Evolutionary conservation across 805 yeast species (phyloP), one percentile per base, ranked within the genome.

Genomic region (Zygotorulaspora chibaensis): DNA sequence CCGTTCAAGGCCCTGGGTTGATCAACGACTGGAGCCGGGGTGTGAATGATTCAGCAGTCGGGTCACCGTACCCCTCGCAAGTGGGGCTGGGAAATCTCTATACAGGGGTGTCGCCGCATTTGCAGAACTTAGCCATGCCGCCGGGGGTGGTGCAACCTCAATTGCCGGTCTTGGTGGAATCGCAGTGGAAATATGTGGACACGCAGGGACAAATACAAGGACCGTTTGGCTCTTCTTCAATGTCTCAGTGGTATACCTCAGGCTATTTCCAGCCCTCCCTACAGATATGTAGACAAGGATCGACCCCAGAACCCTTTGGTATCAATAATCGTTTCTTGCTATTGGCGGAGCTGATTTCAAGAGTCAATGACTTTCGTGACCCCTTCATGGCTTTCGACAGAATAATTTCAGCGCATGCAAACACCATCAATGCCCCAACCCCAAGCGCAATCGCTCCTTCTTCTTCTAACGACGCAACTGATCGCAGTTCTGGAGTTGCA

Each of bases 171-270:
- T 67, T 74, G 3, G 67, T 63, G 33, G 65, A 69, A 43, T 74
- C 84, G 45, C 71, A 73, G 41, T 88, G 96, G 96, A 69, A 71
- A 44, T 88, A 88, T 63, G 68, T 82, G 42, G 96, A 88, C 62
- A 77, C 85, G 0, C 67, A 73, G 42, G 87, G 85, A 9, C 72
- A 68, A 40, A 78, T 80, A 45, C 95, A 87, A 63, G 96, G 96
- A n/a, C 96, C 96, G 2, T 88, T 87, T 66, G 73, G 74, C 33
- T 85, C 91, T 2, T 62, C 66, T 29, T 67, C 77, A 65, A 88
- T 88, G 96, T 87, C 84, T 54, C 79, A 73, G 40, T 88, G 96
- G 96, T 78, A 77, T 49, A 63, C 76, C 9, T 75, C 75, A 35
- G 80, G 82, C 2, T 85, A 81, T 67, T 74, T 87, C 53, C 73